phyloP scores from a whole-genome alignment of 371 early-diverging fungal species.

The Batrachochytrium dendrobatidis region DNA sequence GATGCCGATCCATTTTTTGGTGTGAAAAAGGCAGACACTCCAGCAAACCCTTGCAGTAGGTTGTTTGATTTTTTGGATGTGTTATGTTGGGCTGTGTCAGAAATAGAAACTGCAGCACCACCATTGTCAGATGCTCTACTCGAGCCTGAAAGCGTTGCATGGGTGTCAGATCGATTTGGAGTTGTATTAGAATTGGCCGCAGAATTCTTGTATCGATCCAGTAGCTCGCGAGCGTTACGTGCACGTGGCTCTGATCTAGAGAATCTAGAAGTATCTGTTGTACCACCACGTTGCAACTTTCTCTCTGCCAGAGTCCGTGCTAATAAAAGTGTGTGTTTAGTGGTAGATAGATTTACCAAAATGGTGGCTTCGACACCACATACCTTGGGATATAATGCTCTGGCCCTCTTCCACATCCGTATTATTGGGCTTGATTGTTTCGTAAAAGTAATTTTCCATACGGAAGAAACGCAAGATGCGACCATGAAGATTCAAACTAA shows the following conservation, averaged over 20 bases:
- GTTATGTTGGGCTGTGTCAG: too few relatives aligned
- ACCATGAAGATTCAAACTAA: constrained; percentile 71
- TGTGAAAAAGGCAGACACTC: too few relatives aligned
- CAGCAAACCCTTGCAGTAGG: too few relatives aligned
- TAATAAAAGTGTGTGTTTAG: not conserved
- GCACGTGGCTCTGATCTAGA: not conserved
- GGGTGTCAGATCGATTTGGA: too few relatives aligned
- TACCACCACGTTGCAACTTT: constrained; percentile 7
- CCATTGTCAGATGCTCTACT: too few relatives aligned
- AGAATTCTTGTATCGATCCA: not conserved
- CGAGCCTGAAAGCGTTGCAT: too few relatives aligned
- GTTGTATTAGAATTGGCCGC: too few relatives aligned
- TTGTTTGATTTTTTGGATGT: too few relatives aligned
- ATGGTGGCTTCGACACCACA: not conserved
- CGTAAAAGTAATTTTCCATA: constrained; percentile 53
- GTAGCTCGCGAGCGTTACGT: constrained; percentile 7
- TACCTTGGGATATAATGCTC: constrained; percentile 33
- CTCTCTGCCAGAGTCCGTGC: constrained; percentile 10
- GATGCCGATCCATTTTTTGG: too few relatives aligned
- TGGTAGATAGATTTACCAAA: not conserved
- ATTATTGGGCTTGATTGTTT: constrained; percentile 42
- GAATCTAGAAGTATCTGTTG: constrained; percentile 3
- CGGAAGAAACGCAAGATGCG: constrained; percentile 62
- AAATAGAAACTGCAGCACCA: too few relatives aligned
- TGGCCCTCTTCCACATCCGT: constrained; percentile 45